These are phyloP conservation scores for Yamadazyma paraphyllophila DNA, from an alignment of 805 yeast species.

Conservation along the genomic window DNA sequence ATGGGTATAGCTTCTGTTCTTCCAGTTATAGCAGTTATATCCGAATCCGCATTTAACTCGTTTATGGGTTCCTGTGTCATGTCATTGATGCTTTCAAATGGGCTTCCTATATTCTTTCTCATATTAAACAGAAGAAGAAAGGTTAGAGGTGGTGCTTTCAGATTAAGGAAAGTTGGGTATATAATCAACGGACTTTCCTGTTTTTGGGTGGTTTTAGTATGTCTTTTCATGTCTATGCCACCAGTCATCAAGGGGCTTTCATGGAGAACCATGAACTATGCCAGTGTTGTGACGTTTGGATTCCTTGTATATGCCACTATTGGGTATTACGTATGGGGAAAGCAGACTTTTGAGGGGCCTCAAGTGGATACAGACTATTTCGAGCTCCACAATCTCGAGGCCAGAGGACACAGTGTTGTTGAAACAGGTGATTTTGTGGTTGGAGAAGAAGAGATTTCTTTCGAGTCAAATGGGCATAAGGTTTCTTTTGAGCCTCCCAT, in stretches of 20 bases:
- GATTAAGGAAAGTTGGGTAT: slow-evolving; percentile 64
- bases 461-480: slow-evolving; percentile 5
- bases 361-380: slow-evolving; percentile 45
- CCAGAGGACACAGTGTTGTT: slow-evolving; percentile 15
- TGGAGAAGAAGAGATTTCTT: slow-evolving; percentile 17
- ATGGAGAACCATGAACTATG: slow-evolving; percentile 55
- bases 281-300: slow-evolving; percentile 57
- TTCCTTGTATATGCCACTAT: slow-evolving; percentile 47
- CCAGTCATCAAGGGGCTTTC: slow-evolving; percentile 49
- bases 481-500: slow-evolving; percentile 7
- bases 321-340: slow-evolving; percentile 64
- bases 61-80: slow-evolving; percentile 82
- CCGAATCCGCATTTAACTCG: slow-evolving; percentile 76
- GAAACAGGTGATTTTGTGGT: slow-evolving; percentile 11
- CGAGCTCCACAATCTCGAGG: slow-evolving; percentile 32
- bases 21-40: slow-evolving; percentile 64
- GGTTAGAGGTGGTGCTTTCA: slow-evolving; percentile 66
- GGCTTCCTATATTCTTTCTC: slow-evolving; percentile 69
- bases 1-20: slow-evolving; percentile 59
- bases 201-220: slow-evolving; percentile 57
- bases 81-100: slow-evolving; percentile 70
- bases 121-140: slow-evolving; percentile 58
- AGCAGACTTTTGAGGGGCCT: slow-evolving; percentile 62
- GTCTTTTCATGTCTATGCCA: slow-evolving; percentile 66
- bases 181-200: slow-evolving; percentile 57